These are phyloP conservation scores for Zygosaccharomyces rouxii DNA, from an alignment of 805 yeast genomes.

Conservation along the genomic window DNA sequence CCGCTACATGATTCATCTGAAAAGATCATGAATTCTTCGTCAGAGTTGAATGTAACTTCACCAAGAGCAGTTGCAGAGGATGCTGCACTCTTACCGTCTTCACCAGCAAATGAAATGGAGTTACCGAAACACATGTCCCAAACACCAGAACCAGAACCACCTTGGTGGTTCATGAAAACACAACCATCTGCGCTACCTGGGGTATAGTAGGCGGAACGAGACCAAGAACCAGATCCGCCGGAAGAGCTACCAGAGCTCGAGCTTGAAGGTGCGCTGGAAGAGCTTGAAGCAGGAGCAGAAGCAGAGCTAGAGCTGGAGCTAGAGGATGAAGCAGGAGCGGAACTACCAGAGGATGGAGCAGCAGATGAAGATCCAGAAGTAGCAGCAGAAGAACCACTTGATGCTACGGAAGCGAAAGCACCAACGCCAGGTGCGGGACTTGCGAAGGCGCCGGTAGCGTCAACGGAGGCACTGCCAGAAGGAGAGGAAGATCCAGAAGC, in stretches of 20 bases:
- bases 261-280: constrained; percentile 33
- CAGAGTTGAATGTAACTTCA: constrained; percentile 65
- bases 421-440: neutral
- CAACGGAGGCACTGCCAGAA: constrained; percentile 21
- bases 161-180: constrained; percentile 81
- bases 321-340: constrained; percentile 14
- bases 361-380: constrained; percentile 28
- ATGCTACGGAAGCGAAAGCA: neutral
- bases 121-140: constrained; percentile 87
- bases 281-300: constrained; percentile 28
- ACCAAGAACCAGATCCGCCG: constrained; percentile 57
- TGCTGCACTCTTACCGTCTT: constrained; percentile 74
- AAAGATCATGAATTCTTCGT: constrained; percentile 79
- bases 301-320: constrained; percentile 17
- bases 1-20: constrained; percentile 59
- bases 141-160: constrained; percentile 85
- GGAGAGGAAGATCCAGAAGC: constrained; percentile 15
- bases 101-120: constrained; percentile 79
- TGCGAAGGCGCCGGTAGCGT: constrained; percentile 7
- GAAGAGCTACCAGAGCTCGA: constrained; percentile 38
- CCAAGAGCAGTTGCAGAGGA: constrained; percentile 61
- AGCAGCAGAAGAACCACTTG: constrained; percentile 8
- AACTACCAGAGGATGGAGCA: constrained; percentile 15
- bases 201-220: constrained; percentile 67
- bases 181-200: constrained; percentile 69